Percentiles rank a stretch among this genome's conserved stretches.
These are phyloP conservation scores for Immersiporthe knoxdaviesiana DNA, from an alignment of 2,329 filamentous ascomycete genomes.

Conservation along the genomic window DNA sequence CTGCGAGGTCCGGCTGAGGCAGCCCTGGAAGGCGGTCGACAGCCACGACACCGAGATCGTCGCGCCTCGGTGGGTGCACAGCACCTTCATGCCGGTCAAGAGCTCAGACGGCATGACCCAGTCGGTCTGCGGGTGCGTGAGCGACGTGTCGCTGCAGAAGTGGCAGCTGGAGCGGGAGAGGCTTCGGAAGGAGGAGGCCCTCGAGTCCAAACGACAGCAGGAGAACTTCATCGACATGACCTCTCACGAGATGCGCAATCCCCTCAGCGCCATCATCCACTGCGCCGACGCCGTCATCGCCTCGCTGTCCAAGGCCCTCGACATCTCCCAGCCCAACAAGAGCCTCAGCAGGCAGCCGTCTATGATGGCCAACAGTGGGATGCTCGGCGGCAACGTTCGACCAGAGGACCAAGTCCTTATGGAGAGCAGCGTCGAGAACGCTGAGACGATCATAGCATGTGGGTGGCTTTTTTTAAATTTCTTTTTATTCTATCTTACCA, in stretches of 20 bases:
- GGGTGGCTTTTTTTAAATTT: background rate
- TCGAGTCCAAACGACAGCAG: constrained; percentile 68
- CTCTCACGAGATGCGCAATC: constrained; percentile 74
- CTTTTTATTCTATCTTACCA: no score
- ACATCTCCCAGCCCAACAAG: constrained; percentile 36
- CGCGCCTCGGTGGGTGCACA: constrained; percentile 52
- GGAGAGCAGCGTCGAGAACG: constrained; percentile 68
- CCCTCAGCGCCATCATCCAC: constrained; percentile 72
- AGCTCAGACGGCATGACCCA: constrained; percentile 50
- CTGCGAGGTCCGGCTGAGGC: constrained; percentile 53
- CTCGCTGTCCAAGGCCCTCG: constrained; percentile 49
- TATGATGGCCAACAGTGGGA: constrained; percentile 9
- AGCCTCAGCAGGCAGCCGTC: constrained; percentile 38
- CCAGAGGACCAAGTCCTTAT: constrained; percentile 45
- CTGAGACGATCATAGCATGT: constrained; percentile 77
- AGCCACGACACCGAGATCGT: constrained; percentile 47
- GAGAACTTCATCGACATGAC: constrained; percentile 82
- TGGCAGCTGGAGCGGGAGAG: constrained; percentile 56
- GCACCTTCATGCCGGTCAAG: constrained; percentile 55
- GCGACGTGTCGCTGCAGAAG: constrained; percentile 53
- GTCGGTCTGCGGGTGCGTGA: constrained; percentile 54
- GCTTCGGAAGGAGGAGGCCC: constrained; percentile 56
- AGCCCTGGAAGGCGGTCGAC: constrained; percentile 51
- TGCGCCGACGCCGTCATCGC: constrained; percentile 72
- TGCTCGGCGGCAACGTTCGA: constrained; percentile 34